Conservation (phyloP, 2,329 filamentous ascomycete genomes). For the Microdochium paspali region DNA sequence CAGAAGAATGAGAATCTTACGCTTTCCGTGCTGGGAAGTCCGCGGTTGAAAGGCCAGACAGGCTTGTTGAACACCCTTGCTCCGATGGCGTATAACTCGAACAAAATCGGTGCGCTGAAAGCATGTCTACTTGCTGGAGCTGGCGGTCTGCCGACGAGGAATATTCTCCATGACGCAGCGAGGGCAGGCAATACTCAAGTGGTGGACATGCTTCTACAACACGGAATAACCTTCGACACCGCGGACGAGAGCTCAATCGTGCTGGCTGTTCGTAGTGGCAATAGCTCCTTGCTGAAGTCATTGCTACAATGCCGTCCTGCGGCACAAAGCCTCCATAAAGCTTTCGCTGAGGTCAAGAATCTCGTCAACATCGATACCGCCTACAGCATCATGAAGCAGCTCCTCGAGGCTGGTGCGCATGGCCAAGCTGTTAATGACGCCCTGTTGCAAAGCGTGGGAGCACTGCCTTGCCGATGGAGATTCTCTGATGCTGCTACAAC, state of each 20-base stretch:
- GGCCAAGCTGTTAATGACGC: neutral
- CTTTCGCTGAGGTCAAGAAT: neutral
- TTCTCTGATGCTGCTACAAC: neutral
- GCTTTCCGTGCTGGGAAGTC: neutral
- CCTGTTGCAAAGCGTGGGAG: neutral
- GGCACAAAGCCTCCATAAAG: neutral
- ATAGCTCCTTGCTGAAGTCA: neutral
- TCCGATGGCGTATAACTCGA: neutral
- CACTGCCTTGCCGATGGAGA: neutral
- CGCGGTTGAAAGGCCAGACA: neutral
- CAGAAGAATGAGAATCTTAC: neutral
- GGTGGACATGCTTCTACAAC: neutral
- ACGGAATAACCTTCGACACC: neutral
- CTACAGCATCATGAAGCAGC: neutral
- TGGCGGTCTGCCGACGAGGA: neutral
- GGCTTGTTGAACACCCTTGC: neutral
- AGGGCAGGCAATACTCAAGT: neutral
- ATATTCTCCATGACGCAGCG: neutral
- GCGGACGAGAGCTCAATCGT: neutral
- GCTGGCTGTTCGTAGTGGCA: neutral
- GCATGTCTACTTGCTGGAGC: neutral
- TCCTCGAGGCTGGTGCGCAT: neutral
- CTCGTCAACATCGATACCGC: neutral
- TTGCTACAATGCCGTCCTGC: neutral
- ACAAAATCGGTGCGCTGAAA: neutral